Percentiles rank a stretch among this genome's conserved stretches.
Evolutionary conservation across 768 basidiomycete genomes (phyloP).

Genomic region (Mycena chlorophos): DNA sequence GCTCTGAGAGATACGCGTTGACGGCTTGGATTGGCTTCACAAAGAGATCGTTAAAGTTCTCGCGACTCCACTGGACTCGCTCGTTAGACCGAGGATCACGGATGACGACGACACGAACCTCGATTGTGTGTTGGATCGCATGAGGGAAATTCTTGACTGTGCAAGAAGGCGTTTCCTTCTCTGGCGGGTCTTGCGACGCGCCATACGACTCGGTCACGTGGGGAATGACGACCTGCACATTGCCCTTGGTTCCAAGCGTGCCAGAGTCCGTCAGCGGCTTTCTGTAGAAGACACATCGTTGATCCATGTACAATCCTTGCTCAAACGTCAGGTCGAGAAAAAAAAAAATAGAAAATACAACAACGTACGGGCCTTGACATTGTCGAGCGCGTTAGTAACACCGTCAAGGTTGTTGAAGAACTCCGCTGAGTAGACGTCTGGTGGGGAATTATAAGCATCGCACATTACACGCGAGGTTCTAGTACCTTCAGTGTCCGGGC

Average conservation of each 20-base stretch:
- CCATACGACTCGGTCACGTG: slow-evolving; percentile 94
- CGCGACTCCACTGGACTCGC: slow-evolving; percentile 77
- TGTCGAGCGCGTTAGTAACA: slow-evolving; percentile 97
- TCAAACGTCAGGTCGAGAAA: slow-evolving; percentile 9
- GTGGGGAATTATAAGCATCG: slow-evolving; percentile 2
- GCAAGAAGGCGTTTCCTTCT: slow-evolving; percentile 95
- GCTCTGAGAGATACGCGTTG: slow-evolving; percentile 95
- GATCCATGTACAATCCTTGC: slow-evolving; percentile 94
- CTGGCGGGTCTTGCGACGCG: slow-evolving; percentile 97
- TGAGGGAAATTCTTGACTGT: slow-evolving; percentile 99
- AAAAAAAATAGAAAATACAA: not conserved
- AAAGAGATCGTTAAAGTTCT: slow-evolving; percentile 89
- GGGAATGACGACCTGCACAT: slow-evolving; percentile 91
- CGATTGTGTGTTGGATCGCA: slow-evolving; percentile 95
- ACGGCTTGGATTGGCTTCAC: slow-evolving; percentile 92
- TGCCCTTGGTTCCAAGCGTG: slow-evolving; percentile 96
- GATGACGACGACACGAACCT: slow-evolving; percentile 50
- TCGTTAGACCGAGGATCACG: not conserved
- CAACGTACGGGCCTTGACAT: slow-evolving; percentile 86
- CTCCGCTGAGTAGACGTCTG: slow-evolving; percentile 83
- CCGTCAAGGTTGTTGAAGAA: slow-evolving; percentile 90
- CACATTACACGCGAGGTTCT: slow-evolving; percentile 31
- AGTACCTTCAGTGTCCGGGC: slow-evolving; percentile 85
- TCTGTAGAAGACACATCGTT: slow-evolving; percentile 90
- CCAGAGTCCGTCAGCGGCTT: slow-evolving; percentile 65